Evolutionary conservation across 192 early-diverging fungal genomes (phyloP).

Genomic region (Thamnidium elegans): DNA sequence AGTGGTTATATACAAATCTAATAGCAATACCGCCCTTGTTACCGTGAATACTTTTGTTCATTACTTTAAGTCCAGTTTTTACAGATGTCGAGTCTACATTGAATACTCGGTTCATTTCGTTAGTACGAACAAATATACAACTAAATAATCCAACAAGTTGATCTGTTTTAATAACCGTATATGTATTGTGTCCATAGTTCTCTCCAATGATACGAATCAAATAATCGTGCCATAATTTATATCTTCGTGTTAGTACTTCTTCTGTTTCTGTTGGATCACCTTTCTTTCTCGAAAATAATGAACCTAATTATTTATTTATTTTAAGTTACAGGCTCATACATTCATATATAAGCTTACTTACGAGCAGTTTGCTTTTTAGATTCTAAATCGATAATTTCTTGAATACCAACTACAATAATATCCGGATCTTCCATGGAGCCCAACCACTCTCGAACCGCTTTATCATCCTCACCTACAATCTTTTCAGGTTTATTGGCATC

Average conservation of each 20-base stretch:
- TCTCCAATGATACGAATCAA: slow-evolving; percentile 59
- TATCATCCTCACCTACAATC: slow-evolving; percentile 57
- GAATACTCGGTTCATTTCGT: slow-evolving; percentile 47
- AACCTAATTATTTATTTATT: slow-evolving; percentile 39
- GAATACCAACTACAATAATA: slow-evolving; percentile 80
- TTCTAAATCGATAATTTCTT: slow-evolving; percentile 86
- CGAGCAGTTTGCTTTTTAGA: slow-evolving; percentile 78
- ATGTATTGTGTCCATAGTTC: slow-evolving; percentile 49
- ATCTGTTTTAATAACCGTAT: slow-evolving; percentile 66
- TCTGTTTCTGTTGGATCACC: slow-evolving; percentile 49
- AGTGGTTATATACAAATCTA: slow-evolving; percentile 72
- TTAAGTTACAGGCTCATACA: not conserved
- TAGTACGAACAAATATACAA: slow-evolving; percentile 75
- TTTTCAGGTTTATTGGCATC: slow-evolving; percentile 85
- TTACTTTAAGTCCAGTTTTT: slow-evolving; percentile 88
- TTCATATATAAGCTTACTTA: slow-evolving; percentile 25
- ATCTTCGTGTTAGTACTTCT: slow-evolving; percentile 63
- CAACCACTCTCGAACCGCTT: slow-evolving; percentile 47
- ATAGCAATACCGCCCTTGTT: slow-evolving; percentile 88
- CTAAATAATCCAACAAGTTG: slow-evolving; percentile 92
- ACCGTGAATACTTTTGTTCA: slow-evolving; percentile 65
- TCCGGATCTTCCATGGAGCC: slow-evolving; percentile 58
- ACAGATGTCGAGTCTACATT: slow-evolving; percentile 67
- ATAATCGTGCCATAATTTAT: slow-evolving; percentile 81
- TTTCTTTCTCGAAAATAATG: slow-evolving; percentile 55